Evolutionary conservation across 2,329 filamentous ascomycete species (phyloP).

Genomic region (Phaeosphaeria sp.): DNA sequence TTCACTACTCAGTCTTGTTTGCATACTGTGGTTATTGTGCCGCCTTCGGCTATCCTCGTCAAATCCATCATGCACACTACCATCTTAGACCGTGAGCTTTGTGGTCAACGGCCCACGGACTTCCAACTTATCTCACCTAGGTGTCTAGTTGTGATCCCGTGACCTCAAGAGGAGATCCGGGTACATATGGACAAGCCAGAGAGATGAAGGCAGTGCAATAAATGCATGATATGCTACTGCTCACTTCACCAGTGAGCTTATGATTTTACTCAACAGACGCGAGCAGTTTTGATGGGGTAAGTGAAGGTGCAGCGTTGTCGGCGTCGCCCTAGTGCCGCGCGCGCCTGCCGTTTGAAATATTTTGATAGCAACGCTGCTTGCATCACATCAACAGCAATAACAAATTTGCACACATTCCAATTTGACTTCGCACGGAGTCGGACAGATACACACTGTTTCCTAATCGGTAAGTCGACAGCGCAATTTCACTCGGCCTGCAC

Average conservation of each 20-base stretch:
- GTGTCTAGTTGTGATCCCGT: too few species aligned
- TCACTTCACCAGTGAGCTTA: neutral
- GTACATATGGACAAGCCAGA: neutral
- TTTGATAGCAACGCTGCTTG: neutral
- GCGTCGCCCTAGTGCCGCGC: neutral
- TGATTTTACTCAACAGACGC: neutral
- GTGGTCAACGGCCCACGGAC: too few species aligned
- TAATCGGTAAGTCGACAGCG: neutral
- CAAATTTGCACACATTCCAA: neutral
- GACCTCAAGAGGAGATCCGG: too few species aligned
- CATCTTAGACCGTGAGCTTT: too few species aligned
- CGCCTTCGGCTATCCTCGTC: too few species aligned
- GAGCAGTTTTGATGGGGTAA: neutral
- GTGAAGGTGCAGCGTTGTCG: neutral
- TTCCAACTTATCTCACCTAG: too few species aligned
- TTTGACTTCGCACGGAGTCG: neutral
- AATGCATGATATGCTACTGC: neutral
- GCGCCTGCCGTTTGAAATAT: conserved; percentile 1
- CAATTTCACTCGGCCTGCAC: neutral
- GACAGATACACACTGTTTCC: neutral
- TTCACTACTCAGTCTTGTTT: too few species aligned
- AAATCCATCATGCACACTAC: too few species aligned
- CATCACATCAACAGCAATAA: neutral
- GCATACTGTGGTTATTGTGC: too few species aligned
- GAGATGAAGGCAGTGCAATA: neutral